phyloP scores from a whole-genome alignment of 495 filamentous ascomycete genomes.

The Podospora conica region DNA sequence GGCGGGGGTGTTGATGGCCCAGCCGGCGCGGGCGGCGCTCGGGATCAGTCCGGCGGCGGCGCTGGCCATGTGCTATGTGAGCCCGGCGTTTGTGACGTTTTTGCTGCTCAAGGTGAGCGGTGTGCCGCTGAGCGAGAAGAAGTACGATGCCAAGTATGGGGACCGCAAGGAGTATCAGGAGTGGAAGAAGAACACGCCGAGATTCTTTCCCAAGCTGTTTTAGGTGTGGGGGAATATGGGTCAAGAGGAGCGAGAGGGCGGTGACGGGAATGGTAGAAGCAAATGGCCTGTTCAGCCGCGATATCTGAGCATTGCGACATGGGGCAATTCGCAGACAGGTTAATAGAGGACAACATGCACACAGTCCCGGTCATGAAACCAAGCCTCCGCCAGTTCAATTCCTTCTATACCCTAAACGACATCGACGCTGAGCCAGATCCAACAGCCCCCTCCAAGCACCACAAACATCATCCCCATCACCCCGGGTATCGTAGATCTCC shows the following conservation, averaged over 20 bases:
- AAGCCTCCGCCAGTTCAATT: background rate
- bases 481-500: background rate
- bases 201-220: slow-evolving; percentile 57
- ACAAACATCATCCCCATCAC: background rate
- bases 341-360: too few relatives aligned
- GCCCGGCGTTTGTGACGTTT: slow-evolving; percentile 57
- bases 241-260: background rate
- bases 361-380: background rate
- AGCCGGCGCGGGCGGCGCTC: slow-evolving; percentile 40
- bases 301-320: too few relatives aligned
- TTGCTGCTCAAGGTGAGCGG: slow-evolving; percentile 55
- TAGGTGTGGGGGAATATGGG: background rate
- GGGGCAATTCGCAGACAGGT: too few relatives aligned
- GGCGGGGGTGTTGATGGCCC: slow-evolving; percentile 43
- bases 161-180: slow-evolving; percentile 56
- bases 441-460: background rate
- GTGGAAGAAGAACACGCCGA: slow-evolving; percentile 62
- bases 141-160: slow-evolving; percentile 60
- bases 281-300: too few relatives aligned
- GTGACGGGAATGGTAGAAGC: background rate
- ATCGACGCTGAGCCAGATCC: background rate
- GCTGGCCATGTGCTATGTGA: slow-evolving; percentile 44
- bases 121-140: slow-evolving; percentile 55
- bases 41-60: slow-evolving; percentile 43
- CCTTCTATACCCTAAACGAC: background rate